Base-by-base conservation (phyloP, 1,139 yeast genomes). In the Geotrichum europaeum region DNA sequence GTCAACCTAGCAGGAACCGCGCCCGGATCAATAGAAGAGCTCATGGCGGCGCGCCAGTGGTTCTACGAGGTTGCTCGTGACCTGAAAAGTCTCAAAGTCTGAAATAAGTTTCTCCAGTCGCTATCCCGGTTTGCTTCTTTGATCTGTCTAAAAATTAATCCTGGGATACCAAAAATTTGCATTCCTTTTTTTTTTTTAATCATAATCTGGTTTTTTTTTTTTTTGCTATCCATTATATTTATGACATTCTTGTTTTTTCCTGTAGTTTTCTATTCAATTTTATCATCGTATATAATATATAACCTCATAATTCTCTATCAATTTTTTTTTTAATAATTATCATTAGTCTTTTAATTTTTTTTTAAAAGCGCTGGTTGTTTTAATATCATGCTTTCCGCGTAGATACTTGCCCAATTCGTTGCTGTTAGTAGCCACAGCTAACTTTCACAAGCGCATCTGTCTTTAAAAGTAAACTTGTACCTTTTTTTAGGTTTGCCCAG, bases 31-130 rank as follows among this genome's bases (percentile, higher is more conserved):
- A 50, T 55, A 20, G 61, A 61, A 47, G 63, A 61, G 49, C 51
- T 61, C 9, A 36, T 55, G 22, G 58, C 56, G n/a, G 63, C 59
- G 13, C 45, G 61, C 32, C 60, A 61, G 24, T 61, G 63, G 63
- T 61, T 61, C 49, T 22, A 53, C 20, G 58, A 59, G n/a, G 60
- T 60, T n/a, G 63, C 63, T 43, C 58, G 58, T 5, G 63, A 61
- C 47, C 49, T 61, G 22, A 56, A 59, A 54, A 51, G 58, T 34
- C 50, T 61, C 36, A 61, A 56, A 22, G 43, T 49, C 9, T 57
- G 47, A 51, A 51, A 4, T 30, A 28, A 9, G 9, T 22, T 20
- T 12, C 28, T 34, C 18, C 10, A n/a, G n/a, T 40, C 12, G 18
- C 9, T 28, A n/a, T 53, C 22, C 9, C 9, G 22, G n/a, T 24